These are phyloP conservation scores for Trypanosoma congolense DNA, from an alignment of 208 protist species.

Conservation along the genomic window DNA sequence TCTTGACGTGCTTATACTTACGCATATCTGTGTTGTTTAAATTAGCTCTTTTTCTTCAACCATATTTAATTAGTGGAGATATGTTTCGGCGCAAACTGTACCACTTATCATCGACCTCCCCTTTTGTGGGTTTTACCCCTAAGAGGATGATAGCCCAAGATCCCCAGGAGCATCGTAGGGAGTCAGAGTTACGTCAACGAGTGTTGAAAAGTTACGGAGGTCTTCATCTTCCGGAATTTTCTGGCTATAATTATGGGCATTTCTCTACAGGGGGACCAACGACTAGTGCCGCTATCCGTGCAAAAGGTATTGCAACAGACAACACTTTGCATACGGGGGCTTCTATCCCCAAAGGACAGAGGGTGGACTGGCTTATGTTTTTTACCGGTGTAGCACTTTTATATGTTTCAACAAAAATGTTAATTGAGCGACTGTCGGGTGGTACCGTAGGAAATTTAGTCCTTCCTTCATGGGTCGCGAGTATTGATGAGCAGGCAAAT, in stretches of 20 bases:
- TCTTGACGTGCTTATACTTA: slow-evolving; percentile 6
- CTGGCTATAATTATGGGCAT: slow-evolving; percentile 48
- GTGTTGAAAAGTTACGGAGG: slow-evolving; percentile 46
- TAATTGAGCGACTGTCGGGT: slow-evolving; percentile 37
- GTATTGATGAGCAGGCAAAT: slow-evolving; percentile 50
- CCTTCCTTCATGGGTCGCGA: slow-evolving; percentile 59
- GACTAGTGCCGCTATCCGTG: slow-evolving; percentile 13
- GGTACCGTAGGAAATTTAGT: slow-evolving; percentile 32
- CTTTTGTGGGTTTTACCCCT: not conserved
- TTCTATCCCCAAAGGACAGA: slow-evolving; percentile 8
- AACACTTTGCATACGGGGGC: not conserved
- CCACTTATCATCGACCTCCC: not conserved
- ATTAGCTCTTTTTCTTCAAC: not conserved
- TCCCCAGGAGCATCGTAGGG: slow-evolving; percentile 34
- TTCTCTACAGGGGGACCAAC: slow-evolving; percentile 36
- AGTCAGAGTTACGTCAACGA: slow-evolving; percentile 46
- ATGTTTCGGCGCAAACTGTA: slow-evolving; percentile 21
- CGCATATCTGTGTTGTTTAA: not conserved
- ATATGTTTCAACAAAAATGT: slow-evolving; percentile 50
- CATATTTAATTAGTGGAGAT: not conserved
- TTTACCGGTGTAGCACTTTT: slow-evolving; percentile 50
- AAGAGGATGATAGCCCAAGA: slow-evolving; percentile 21
- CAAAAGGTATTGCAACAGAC: slow-evolving; percentile 6
- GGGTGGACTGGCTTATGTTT: slow-evolving; percentile 61
- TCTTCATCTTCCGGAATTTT: slow-evolving; percentile 38